phyloP scores from a whole-genome alignment of 495 filamentous ascomycete genomes.

The Talaromyces trachyspermus region DNA sequence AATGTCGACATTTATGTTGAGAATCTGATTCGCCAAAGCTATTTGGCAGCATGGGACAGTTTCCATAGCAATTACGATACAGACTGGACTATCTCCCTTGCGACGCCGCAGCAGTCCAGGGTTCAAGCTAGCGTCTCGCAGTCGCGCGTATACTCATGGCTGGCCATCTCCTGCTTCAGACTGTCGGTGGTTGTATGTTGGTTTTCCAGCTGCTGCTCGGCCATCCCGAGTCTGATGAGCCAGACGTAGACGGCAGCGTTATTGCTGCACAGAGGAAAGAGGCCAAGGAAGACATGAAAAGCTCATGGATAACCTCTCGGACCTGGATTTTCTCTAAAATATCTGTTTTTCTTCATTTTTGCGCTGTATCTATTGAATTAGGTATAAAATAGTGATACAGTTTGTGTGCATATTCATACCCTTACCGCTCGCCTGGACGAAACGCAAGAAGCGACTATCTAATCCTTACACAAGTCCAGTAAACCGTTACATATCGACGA shows the following conservation, averaged over 20 bases:
- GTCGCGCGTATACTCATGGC: conserved; percentile 5
- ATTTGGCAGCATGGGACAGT: conserved; percentile 12
- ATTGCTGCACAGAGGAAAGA: too few relatives aligned
- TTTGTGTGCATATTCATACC: conserved; percentile 10
- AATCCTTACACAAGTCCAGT: conserved; percentile 6
- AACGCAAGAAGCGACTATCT: conserved; percentile 14
- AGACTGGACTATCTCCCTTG: conserved; percentile 4
- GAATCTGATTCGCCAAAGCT: conserved; percentile 9
- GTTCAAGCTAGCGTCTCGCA: conserved; percentile 3
- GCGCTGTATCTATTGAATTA: too few relatives aligned
- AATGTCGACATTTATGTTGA: conserved; percentile 10
- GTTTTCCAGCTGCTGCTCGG: neutral
- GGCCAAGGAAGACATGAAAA: too few relatives aligned
- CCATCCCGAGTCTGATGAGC: too few relatives aligned
- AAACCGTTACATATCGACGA: conserved; percentile 13
- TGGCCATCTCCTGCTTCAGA: conserved; percentile 6
- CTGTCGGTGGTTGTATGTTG: conserved; percentile 2
- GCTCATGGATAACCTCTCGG: too few relatives aligned
- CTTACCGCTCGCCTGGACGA: conserved; percentile 14
- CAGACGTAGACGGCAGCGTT: too few relatives aligned
- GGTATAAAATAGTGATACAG: too few relatives aligned
- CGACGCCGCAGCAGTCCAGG: neutral
- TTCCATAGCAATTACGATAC: conserved; percentile 7
- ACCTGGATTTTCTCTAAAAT: too few relatives aligned
- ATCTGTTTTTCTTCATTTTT: too few relatives aligned